Percentiles rank a stretch among this genome's conserved stretches.
These are phyloP conservation scores for Plasmodium blacklocki DNA, from an alignment of 169 alveolate species.

Conservation along the genomic window DNA sequence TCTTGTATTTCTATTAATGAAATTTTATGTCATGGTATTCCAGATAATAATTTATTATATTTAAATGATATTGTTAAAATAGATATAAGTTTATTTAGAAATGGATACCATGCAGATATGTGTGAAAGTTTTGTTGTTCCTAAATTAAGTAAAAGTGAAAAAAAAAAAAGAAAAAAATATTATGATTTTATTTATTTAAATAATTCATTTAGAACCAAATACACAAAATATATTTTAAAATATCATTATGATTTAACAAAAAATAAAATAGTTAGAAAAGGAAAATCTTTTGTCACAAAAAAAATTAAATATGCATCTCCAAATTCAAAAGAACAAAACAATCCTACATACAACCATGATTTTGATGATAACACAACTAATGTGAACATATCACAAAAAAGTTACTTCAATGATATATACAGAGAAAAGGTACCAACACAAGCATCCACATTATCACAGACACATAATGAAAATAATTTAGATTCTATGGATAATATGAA, in stretches of 20 bases:
- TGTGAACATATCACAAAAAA: neutral
- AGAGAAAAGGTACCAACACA: no score
- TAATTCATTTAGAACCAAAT: slow-evolving; percentile 23
- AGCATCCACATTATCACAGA: no score
- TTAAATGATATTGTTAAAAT: slow-evolving; percentile 83
- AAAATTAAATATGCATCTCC: slow-evolving; percentile 35
- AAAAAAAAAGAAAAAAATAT: slow-evolving; percentile 49
- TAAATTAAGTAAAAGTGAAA: slow-evolving; percentile 16
- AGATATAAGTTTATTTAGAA: slow-evolving; percentile 81
- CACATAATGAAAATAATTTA: neutral
- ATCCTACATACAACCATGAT: neutral
- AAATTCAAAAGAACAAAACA: slow-evolving; percentile 21
- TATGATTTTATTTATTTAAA: slow-evolving; percentile 60
- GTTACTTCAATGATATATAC: no score
- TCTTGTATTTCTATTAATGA: slow-evolving; percentile 83
- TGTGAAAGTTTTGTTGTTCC: slow-evolving; percentile 83
- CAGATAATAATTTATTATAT: slow-evolving; percentile 80
- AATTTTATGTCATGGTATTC: slow-evolving; percentile 85
- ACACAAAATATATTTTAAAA: slow-evolving; percentile 46
- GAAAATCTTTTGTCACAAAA: slow-evolving; percentile 10
- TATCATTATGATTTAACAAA: slow-evolving; percentile 39
- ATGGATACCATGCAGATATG: slow-evolving; percentile 84
- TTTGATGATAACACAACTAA: slow-evolving; percentile 41
- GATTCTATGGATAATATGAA: neutral
- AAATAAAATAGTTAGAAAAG: slow-evolving; percentile 28